Conservation (phyloP, 2,329 filamentous ascomycete species). For the Ophidiomyces ophidiicola region DNA sequence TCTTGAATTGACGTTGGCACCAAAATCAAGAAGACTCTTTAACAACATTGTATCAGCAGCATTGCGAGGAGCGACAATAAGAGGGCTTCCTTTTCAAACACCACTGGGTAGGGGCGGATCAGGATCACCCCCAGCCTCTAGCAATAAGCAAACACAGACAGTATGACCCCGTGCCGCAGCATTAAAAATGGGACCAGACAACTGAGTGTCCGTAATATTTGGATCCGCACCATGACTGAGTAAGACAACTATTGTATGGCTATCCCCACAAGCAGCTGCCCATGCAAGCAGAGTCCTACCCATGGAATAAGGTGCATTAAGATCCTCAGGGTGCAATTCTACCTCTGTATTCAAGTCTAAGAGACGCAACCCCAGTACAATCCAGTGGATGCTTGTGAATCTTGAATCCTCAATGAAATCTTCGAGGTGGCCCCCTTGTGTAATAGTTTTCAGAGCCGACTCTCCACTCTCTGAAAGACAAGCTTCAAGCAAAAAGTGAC, state of each 20-base stretch:
- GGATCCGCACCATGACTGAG: conserved; percentile 20
- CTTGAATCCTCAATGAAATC: conserved; percentile 20
- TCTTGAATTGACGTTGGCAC: conserved; percentile 21
- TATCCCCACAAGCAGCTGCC: conserved; percentile 21
- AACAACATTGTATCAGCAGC: conserved; percentile 21
- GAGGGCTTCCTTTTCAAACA: conserved; percentile 22
- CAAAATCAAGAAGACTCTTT: conserved; percentile 25
- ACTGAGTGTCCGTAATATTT: conserved; percentile 19
- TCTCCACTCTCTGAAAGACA: conserved; percentile 13
- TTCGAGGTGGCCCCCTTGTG: conserved; percentile 10
- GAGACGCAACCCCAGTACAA: conserved; percentile 19
- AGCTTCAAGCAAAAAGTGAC: conserved; percentile 19
- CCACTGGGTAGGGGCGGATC: conserved; percentile 20
- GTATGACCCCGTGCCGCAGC: conserved; percentile 18
- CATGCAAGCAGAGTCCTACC: conserved; percentile 21
- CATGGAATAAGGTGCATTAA: conserved; percentile 18
- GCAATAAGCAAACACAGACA: conserved; percentile 19
- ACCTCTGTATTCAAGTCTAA: conserved; percentile 17
- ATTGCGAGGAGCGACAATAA: conserved; percentile 25
- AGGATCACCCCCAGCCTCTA: conserved; percentile 22
- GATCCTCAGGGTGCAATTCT: conserved; percentile 14
- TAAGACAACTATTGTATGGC: conserved; percentile 16
- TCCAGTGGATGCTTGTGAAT: conserved; percentile 18
- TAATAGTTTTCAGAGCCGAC: conserved; percentile 14
- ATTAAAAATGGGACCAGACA: conserved; percentile 17